These are phyloP conservation scores for Magnaporthales sp. DNA, from an alignment of 2,329 filamentous ascomycete genomes.

Conservation along the genomic window DNA sequence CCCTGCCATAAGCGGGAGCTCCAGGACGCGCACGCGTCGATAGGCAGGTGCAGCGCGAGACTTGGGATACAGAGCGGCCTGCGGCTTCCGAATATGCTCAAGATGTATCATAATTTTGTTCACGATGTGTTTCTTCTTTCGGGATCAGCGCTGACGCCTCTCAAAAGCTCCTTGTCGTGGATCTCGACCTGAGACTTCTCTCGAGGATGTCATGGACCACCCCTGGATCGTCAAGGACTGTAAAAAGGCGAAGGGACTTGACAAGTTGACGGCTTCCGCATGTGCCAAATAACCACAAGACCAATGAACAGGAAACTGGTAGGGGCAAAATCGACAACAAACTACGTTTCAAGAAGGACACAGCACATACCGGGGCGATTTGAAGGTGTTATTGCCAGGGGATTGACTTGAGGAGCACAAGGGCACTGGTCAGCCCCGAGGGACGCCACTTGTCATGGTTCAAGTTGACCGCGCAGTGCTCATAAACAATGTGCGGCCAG, in stretches of 20 bases:
- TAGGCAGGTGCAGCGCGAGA: slow-evolving; percentile 63
- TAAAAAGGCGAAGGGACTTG: background rate
- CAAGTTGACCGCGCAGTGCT: no score
- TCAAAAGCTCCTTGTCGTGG: background rate
- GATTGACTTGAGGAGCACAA: no score
- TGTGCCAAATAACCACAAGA: background rate
- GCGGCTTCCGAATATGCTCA: slow-evolving; percentile 50
- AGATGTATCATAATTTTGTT: no score
- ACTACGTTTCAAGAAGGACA: no score
- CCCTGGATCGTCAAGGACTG: background rate
- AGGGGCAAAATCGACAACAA: background rate
- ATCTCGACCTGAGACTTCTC: background rate
- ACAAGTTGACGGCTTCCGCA: background rate
- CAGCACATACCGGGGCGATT: no score
- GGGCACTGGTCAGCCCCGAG: no score
- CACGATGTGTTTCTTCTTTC: no score
- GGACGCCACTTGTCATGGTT: no score
- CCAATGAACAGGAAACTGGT: background rate
- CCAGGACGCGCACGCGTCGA: slow-evolving; percentile 58
- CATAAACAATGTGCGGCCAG: no score
- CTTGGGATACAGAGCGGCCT: slow-evolving; percentile 67
- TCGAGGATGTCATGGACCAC: background rate
- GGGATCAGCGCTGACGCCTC: no score
- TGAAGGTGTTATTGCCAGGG: no score
- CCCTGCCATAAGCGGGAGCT: slow-evolving; percentile 57